A percentile compares a stretch with the other conserved stretches of the same genome.
These are phyloP conservation scores for Phytopythium vexans DNA, from an alignment of 352 stramenopile genomes.

Conservation along the genomic window DNA sequence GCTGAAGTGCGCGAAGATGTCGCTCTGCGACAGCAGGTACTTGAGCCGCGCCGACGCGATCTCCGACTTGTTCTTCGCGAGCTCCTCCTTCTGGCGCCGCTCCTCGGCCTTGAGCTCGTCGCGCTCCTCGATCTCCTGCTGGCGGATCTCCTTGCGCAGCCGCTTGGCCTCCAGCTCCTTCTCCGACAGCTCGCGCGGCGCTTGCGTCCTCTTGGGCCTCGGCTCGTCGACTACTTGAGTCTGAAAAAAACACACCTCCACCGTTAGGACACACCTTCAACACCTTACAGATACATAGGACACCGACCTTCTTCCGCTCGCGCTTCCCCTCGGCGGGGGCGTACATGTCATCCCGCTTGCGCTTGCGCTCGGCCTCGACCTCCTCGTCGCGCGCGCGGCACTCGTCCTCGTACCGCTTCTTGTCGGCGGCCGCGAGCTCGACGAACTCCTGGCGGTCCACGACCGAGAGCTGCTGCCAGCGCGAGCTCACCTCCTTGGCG, in stretches of 20 bases:
- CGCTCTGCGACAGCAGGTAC: conserved; percentile 95
- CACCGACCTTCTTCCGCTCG: conserved; percentile 64
- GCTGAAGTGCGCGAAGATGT: conserved; percentile 98
- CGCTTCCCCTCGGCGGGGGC: conserved; percentile 73
- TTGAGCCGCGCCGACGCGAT: conserved; percentile 85
- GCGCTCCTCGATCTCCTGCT: conserved; percentile 65
- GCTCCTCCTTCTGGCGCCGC: conserved; percentile 72
- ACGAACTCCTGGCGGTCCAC: conserved; percentile 71
- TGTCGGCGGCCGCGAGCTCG: conserved; percentile 54
- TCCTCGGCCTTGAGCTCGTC: conserved; percentile 77
- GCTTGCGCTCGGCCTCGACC: conserved; percentile 67
- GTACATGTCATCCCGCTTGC: conserved; percentile 74
- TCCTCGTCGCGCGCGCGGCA: conserved; percentile 67
- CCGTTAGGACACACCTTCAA: conserved; percentile 3
- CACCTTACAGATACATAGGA: not conserved
- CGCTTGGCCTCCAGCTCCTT: conserved; percentile 72
- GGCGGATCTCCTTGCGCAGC: conserved; percentile 65
- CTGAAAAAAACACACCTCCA: conserved; percentile 8
- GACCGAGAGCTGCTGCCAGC: conserved; percentile 64
- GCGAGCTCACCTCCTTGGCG: conserved; percentile 71
- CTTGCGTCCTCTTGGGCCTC: conserved; percentile 25
- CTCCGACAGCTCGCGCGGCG: conserved; percentile 51
- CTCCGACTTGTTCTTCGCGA: conserved; percentile 74
- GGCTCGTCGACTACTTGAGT: conserved; percentile 34
- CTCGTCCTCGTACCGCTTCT: conserved; percentile 70